Evolutionary conservation across 2,329 filamentous ascomycete genomes (phyloP).

Genomic region (Colletotrichum sp.): DNA sequence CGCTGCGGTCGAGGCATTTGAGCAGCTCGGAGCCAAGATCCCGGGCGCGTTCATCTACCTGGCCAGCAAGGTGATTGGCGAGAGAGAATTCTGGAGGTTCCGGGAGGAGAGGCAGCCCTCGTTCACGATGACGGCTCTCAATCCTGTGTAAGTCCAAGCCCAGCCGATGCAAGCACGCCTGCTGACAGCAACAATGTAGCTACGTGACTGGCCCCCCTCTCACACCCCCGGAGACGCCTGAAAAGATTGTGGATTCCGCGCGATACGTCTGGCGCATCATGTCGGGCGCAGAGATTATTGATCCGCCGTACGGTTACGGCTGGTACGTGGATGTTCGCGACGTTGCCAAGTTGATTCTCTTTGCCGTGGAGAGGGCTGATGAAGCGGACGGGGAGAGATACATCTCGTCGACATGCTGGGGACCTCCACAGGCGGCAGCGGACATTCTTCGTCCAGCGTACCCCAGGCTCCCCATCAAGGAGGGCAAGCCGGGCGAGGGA

Average conservation of each 20-base stretch:
- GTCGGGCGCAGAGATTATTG: neutral
- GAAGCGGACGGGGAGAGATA: conserved; percentile 45
- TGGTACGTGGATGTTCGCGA: conserved; percentile 48
- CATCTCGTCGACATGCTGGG: conserved; percentile 35
- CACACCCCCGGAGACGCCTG: neutral
- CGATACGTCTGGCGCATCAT: neutral
- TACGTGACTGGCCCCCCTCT: conserved; percentile 8
- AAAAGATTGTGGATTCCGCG: neutral
- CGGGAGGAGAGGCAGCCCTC: conserved; percentile 32
- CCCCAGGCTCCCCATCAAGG: conserved; percentile 37
- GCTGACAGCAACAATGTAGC: conserved; percentile 16
- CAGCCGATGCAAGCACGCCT: conserved; percentile 34
- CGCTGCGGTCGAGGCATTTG: conserved; percentile 8
- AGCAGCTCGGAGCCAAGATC: conserved; percentile 22
- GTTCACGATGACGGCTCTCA: conserved; percentile 43
- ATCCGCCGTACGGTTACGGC: neutral
- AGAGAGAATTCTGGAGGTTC: conserved; percentile 37
- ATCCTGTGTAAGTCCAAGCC: conserved; percentile 35
- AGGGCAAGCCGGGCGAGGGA: conserved; percentile 42
- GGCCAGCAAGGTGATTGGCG: conserved; percentile 34
- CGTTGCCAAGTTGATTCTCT: conserved; percentile 44
- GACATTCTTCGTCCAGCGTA: conserved; percentile 45
- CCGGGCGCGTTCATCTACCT: conserved; percentile 26
- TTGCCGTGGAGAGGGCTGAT: conserved; percentile 37
- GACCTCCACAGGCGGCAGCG: conserved; percentile 39